These are phyloP conservation scores for Isatis lusitanica DNA, from an alignment of 441 rosid genomes.

Conservation along the genomic window DNA sequence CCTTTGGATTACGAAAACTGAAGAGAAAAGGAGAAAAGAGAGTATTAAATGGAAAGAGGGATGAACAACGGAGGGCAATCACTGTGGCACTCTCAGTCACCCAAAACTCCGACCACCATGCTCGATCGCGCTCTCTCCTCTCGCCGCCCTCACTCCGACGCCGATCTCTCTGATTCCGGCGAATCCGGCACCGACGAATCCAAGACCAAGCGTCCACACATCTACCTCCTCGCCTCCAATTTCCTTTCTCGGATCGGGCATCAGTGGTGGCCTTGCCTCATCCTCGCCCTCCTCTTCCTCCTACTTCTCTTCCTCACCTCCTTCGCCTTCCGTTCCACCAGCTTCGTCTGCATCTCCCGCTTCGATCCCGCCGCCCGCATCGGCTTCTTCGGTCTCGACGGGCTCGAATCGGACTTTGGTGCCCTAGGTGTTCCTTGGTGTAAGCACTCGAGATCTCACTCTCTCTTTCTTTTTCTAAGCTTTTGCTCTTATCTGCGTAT, in stretches of 20 bases:
- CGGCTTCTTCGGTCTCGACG: constrained; percentile 73
- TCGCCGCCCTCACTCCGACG: constrained; percentile 60
- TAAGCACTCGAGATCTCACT: constrained; percentile 46
- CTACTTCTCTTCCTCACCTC: constrained; percentile 58
- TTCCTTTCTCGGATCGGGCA: constrained; percentile 56
- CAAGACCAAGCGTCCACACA: constrained; percentile 72
- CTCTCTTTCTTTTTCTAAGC: background rate
- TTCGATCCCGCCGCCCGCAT: constrained; percentile 67
- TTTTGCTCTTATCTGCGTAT: background rate
- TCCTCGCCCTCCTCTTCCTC: constrained; percentile 48
- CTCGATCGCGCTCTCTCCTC: constrained; percentile 71
- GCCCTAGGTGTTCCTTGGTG: constrained; percentile 98
- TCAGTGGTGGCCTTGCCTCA: constrained; percentile 51
- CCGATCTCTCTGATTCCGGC: constrained; percentile 38
- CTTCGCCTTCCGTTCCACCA: constrained; percentile 54
- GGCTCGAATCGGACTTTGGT: constrained; percentile 86
- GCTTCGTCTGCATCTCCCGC: constrained; percentile 75
- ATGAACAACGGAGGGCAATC: constrained; percentile 30
- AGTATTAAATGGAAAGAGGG: constrained; percentile 25
- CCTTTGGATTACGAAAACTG: background rate
- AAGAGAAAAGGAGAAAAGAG: background rate
- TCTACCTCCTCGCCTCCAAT: constrained; percentile 56
- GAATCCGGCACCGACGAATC: constrained; percentile 60
- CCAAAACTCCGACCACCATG: constrained; percentile 47
- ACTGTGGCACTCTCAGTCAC: constrained; percentile 47